Evolutionary conservation across 768 basidiomycete genomes (phyloP).

Genomic region (Lactarius tabidus): DNA sequence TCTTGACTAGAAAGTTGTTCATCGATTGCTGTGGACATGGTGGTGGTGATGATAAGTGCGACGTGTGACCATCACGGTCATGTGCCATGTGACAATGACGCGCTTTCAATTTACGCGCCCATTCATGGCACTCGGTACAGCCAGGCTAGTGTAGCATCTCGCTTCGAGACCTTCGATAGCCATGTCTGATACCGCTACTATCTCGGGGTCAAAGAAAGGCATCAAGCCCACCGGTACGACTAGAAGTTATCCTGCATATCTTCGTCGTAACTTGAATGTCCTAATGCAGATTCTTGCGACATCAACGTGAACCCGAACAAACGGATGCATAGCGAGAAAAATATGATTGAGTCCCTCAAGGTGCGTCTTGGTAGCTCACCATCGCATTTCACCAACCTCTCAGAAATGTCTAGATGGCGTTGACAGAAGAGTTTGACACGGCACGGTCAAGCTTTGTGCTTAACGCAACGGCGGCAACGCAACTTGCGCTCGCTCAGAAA

Average conservation of each 20-base stretch:
- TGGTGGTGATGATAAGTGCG: too few species aligned
- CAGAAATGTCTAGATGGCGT: conserved; percentile 9
- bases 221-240: conserved; percentile 65
- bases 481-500: conserved; percentile 12
- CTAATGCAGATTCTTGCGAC: conserved; percentile 64
- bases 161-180: background rate
- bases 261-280: background rate
- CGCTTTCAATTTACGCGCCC: background rate
- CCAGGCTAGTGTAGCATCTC: too few species aligned
- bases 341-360: conserved; percentile 74
- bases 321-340: conserved; percentile 87
- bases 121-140: too few species aligned
- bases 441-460: conserved; percentile 25
- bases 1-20: conserved; percentile 6
- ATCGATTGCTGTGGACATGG: conserved; percentile 1
- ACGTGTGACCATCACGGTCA: conserved; percentile 11
- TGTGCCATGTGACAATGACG: conserved; percentile 16
- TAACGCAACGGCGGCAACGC: conserved; percentile 23
- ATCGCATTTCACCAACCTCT: background rate
- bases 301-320: conserved; percentile 98
- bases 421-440: conserved; percentile 19
- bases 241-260: background rate
- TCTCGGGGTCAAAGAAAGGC: background rate
- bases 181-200: background rate
- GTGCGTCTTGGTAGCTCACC: conserved; percentile 36